phyloP scores from a whole-genome alignment of 139 green algal species.

The Edaphochlamys debaryana region DNA sequence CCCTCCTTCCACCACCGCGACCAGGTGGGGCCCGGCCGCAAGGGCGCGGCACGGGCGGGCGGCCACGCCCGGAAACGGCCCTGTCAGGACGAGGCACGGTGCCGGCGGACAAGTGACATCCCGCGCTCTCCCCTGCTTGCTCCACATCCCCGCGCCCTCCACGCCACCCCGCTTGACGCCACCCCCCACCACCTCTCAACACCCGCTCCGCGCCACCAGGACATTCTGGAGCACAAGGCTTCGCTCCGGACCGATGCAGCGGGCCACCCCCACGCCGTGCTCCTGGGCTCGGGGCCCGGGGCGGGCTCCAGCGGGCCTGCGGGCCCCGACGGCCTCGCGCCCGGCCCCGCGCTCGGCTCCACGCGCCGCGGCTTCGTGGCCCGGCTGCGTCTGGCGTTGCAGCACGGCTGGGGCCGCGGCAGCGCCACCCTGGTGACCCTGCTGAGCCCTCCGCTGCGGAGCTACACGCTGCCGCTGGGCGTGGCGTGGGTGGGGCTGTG shows the following conservation, averaged over 20 bases:
- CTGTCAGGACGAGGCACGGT: background rate
- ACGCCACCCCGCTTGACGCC: no score
- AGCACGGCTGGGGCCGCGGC: background rate
- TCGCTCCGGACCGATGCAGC: background rate
- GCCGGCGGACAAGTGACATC: background rate
- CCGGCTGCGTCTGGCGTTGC: background rate
- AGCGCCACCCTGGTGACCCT: conserved; percentile 3
- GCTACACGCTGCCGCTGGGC: conserved; percentile 45
- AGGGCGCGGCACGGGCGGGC: background rate
- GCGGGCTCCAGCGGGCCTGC: no score
- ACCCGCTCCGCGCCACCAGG: background rate
- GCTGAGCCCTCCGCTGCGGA: conserved; percentile 29
- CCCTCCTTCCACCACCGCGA: conserved; percentile 30
- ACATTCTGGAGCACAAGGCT: background rate
- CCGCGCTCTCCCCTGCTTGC: no score
- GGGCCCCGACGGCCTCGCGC: no score
- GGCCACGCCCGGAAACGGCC: background rate
- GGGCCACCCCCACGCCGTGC: conserved; percentile 8
- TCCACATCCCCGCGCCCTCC: no score
- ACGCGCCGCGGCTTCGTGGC: no score
- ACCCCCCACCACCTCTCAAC: background rate
- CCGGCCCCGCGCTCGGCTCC: background rate
- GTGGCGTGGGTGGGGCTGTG: conserved; percentile 56
- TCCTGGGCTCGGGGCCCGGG: background rate
- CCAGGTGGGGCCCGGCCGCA: background rate